Evolutionary conservation across 1,139 yeast species (phyloP).

Genomic region (Geotrichum carabidarum): DNA sequence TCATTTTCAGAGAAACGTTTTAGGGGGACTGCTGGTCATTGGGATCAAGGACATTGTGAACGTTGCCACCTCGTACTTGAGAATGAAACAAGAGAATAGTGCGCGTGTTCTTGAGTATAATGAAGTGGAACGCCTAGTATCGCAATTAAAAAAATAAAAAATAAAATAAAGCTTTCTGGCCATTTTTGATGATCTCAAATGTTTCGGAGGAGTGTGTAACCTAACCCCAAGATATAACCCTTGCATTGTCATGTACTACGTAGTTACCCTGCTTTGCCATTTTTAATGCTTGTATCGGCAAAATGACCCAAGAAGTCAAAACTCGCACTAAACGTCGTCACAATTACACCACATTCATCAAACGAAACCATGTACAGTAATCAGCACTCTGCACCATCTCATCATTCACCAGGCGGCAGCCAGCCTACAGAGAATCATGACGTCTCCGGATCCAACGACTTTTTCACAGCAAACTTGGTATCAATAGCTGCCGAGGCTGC

Average conservation of each 20-base stretch:
- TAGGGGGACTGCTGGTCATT: slow-evolving; percentile 43
- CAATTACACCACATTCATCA: slow-evolving; percentile 18
- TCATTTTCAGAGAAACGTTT: slow-evolving; percentile 43
- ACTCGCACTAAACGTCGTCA: slow-evolving; percentile 18
- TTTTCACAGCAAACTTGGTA: slow-evolving; percentile 18
- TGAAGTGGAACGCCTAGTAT: slow-evolving; percentile 15
- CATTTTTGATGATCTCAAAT: too few relatives aligned
- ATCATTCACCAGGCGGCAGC: neutral
- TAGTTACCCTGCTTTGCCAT: neutral
- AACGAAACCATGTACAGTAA: slow-evolving; percentile 12
- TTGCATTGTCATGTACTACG: too few relatives aligned
- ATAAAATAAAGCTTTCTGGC: too few relatives aligned
- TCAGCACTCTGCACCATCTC: slow-evolving; percentile 8
- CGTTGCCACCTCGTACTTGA: slow-evolving; percentile 27
- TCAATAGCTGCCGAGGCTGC: slow-evolving; percentile 22
- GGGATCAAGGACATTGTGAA: slow-evolving; percentile 41
- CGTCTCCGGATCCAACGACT: slow-evolving; percentile 7
- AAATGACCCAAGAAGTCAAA: neutral
- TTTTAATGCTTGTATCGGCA: neutral
- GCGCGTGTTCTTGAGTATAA: slow-evolving; percentile 26
- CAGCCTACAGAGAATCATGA: slow-evolving; percentile 5
- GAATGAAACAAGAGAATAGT: slow-evolving; percentile 28
- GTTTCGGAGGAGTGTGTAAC: neutral
- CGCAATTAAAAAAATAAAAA: neutral
- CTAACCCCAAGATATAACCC: neutral